Evolutionary conservation across 305 asterid genomes (phyloP).

Genomic region (Solanum hybrid): DNA sequence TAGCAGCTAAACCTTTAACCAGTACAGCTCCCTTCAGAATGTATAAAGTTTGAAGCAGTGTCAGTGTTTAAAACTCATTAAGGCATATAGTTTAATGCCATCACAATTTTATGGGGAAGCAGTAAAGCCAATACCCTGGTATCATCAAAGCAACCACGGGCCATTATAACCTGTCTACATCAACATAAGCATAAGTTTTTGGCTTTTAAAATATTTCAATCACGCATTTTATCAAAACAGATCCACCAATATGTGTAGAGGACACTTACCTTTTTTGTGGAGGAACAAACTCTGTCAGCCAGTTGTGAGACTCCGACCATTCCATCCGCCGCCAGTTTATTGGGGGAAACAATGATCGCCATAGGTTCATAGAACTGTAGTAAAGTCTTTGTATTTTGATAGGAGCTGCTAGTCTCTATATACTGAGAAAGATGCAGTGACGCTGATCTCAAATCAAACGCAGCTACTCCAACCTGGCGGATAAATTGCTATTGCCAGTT

Average conservation of each 20-base stretch:
- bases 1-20: slow-evolving; percentile 83
- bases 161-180: slow-evolving; percentile 52
- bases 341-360: slow-evolving; percentile 75
- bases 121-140: slow-evolving; percentile 46
- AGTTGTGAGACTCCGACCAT: slow-evolving; percentile 94
- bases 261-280: slow-evolving; percentile 54
- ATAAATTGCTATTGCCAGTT: slow-evolving; percentile 6
- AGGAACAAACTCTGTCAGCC: slow-evolving; percentile 59
- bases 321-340: slow-evolving; percentile 76
- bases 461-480: slow-evolving; percentile 90
- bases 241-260: slow-evolving; percentile 1
- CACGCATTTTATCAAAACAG: background rate
- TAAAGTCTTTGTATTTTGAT: slow-evolving; percentile 86
- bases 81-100: background rate
- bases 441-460: slow-evolving; percentile 86
- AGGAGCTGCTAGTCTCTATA: slow-evolving; percentile 91
- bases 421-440: slow-evolving; percentile 92
- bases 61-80: slow-evolving; percentile 11
- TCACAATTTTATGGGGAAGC: background rate
- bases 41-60: slow-evolving; percentile 18
- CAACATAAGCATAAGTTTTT: slow-evolving; percentile 10
- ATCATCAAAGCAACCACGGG: slow-evolving; percentile 93
- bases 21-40: slow-evolving; percentile 64
- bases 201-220: slow-evolving; percentile 8
- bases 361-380: slow-evolving; percentile 84